These are phyloP conservation scores for Microbotryum violaceum DNA, from an alignment of 1,284 basidiomycete genomes.

Conservation along the genomic window DNA sequence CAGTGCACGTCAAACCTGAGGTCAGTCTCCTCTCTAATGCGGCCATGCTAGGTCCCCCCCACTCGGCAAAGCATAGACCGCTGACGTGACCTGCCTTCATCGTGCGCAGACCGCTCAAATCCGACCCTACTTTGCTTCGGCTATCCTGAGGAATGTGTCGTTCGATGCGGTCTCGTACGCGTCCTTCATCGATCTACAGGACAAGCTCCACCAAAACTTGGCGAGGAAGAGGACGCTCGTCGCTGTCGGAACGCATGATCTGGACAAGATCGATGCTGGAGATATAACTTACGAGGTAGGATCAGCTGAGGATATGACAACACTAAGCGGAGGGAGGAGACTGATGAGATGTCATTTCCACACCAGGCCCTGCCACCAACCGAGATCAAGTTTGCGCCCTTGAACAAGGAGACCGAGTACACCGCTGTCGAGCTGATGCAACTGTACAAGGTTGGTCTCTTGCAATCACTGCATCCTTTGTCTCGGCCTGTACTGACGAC, in stretches of 20 bases:
- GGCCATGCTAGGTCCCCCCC: too few relatives aligned
- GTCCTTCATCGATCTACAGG: slow-evolving; percentile 96
- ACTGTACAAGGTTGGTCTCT: slow-evolving; percentile 67
- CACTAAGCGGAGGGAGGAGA: background rate
- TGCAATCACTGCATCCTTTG: background rate
- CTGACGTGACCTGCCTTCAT: background rate
- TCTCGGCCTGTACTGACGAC: background rate
- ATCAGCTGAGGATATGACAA: background rate
- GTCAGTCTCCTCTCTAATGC: slow-evolving; percentile 45
- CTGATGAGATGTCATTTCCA: background rate
- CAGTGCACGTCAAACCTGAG: slow-evolving; percentile 59
- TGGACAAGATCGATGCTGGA: slow-evolving; percentile 62
- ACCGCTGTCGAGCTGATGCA: slow-evolving; percentile 80
- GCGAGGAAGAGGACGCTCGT: slow-evolving; percentile 85
- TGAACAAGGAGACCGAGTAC: slow-evolving; percentile 67
- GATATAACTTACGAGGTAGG: slow-evolving; percentile 56
- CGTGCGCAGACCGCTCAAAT: slow-evolving; percentile 61
- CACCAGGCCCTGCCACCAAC: slow-evolving; percentile 63
- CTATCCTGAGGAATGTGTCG: slow-evolving; percentile 76
- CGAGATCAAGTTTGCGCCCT: slow-evolving; percentile 80
- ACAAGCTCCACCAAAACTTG: slow-evolving; percentile 96
- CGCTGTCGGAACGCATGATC: slow-evolving; percentile 94
- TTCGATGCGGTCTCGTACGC: slow-evolving; percentile 86
- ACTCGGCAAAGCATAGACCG: too few relatives aligned
- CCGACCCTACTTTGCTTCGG: slow-evolving; percentile 84